These are phyloP conservation scores for Quercus cerris DNA, from an alignment of 306 rosid genomes.

Conservation along the genomic window DNA sequence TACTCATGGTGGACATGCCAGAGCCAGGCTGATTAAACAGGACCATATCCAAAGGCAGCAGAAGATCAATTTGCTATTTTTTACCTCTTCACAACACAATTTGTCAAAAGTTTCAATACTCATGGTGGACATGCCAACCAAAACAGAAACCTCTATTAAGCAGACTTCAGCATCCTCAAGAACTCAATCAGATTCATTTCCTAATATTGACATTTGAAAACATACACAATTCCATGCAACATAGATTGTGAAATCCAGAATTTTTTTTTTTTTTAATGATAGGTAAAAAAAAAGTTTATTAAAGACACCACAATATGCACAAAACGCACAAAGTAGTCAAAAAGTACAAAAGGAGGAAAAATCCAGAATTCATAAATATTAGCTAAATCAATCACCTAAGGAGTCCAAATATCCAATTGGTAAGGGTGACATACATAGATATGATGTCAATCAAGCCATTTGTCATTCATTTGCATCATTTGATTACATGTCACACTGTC, in stretches of 20 bases:
- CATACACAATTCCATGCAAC: background rate
- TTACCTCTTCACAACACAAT: background rate
- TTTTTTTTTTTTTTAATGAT: too few species aligned
- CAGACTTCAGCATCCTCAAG: background rate
- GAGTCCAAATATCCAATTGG: background rate
- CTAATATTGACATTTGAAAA: background rate
- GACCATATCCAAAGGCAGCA: background rate
- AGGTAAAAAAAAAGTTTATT: too few species aligned
- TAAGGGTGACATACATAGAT: background rate
- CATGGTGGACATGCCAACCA: background rate
- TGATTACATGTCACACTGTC: background rate
- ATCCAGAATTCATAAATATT: background rate
- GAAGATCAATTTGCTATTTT: background rate
- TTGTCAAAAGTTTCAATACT: background rate
- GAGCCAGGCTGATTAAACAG: background rate
- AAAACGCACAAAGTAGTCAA: too few species aligned
- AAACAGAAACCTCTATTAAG: background rate
- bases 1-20: background rate
- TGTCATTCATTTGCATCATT: background rate
- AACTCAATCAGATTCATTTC: background rate
- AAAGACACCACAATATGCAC: too few species aligned
- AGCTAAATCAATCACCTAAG: background rate
- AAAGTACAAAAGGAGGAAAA: background rate
- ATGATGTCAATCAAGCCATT: background rate
- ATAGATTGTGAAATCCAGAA: background rate